Evolutionary conservation across 257 asterid genomes (phyloP), one percentile per base, ranked within the genome.

Genomic region (Euphrasia confusa): DNA sequence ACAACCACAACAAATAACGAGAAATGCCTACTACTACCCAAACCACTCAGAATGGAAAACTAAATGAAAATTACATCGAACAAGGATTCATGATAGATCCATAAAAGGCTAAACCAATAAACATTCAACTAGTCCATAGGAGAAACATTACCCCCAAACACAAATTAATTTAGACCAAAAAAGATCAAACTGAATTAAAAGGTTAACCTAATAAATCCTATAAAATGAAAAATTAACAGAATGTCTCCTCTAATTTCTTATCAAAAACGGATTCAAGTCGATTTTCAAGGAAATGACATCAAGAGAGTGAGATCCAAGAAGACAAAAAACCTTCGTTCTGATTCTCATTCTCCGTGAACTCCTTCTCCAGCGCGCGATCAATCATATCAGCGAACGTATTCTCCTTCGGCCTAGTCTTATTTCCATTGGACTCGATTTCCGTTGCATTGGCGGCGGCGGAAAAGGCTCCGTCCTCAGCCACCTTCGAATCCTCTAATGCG

Each of bases 361-460:
- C 99, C 76, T 89, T 89, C 75, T 85, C 90, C 15, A 93, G 83
- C 28, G 99, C 99, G 44, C 91, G 95, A 85, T 87, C 97, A 65
- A 89, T 86, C 86, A 93, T 89, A 68, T 83, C 96, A 56, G 99
- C 97, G 40, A 93, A 85, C 8, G 94, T 92, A 18, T 84, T 87
- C 77, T 87, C 95, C 75, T 81, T 87, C 27, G 72, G 69, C 63
- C 58, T 68, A 35, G 85, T 78, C 72, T 15, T 60, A 24, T 86
- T 84, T 64, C 81, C 85, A 58, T 15, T 60, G 54, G 72, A 69
- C 30, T 72, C 89, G 39, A 68, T 56, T 5, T 21, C 81, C 33
- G 83, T 89, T 18, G 62, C 75, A 68, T 75, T 75, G 56, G 47
- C 65, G n/a, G 21, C 67, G n/a, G 21, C 67, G 12, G 63, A 54